Evolutionary conservation across 2,329 filamentous ascomycete genomes (phyloP), one percentile per base, ranked within the genome.

Genomic region (Akanthomyces uredinophilus): DNA sequence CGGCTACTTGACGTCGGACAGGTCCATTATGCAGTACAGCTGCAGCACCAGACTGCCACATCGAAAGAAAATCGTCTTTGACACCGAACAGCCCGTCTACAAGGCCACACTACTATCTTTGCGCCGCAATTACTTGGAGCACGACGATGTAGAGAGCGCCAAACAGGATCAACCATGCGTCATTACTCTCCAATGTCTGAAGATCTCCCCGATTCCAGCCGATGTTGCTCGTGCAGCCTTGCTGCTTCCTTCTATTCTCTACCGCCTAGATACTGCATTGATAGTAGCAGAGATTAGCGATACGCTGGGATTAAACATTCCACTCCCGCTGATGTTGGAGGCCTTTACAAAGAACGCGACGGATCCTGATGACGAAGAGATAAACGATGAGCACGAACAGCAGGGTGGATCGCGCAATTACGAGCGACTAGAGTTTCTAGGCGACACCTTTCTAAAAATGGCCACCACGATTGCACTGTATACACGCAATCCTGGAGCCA

Each of bases 381-480:
- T 89, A 44, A 75, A 91, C 58, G 90, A 92, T 67, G 87, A 93
- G 52, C 90, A 92, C 68, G 79, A 83, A 53, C 93, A 92, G 3
- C 96, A 96, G 92, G 92, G 92, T 1, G 88, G 24, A 16, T 47
- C 37, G n/a, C 37, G 88, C 44, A 98, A 98, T 68, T 99, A 99
- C 69, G 95, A 99, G 73, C 85, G 95, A 14, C 81, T 98, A 0
- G 95, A 99, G 70, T 96, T 97, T 64, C 81, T 98, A 2, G 95
- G 95, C 0, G 95, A 99, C 72, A 90, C 89, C 39, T 96, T 97
- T 69, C 81, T 99, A 63, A 99, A 99, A 75, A 94, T 97, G 87
- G 91, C 91, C 13, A 97, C 94, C 0, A 94, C 93, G 0, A 92
- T 99, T 59, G 87, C 92, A 0, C 80, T 96, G 0, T 98, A 90